These are phyloP conservation scores for Mollisia scopiformis DNA, from an alignment of 2,329 filamentous ascomycete species.

Conservation along the genomic window DNA sequence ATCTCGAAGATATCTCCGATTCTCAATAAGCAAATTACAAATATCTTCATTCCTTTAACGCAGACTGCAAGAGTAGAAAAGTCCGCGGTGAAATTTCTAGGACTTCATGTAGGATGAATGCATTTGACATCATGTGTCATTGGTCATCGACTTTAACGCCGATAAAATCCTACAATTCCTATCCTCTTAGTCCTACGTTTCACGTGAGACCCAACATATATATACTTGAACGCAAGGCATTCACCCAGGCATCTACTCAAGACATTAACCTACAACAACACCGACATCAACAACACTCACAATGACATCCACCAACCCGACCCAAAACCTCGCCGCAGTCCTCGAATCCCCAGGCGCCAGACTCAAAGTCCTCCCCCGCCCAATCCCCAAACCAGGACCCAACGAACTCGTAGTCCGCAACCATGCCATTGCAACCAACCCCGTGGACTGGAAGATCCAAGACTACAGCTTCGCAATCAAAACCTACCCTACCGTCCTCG, in stretches of 20 bases:
- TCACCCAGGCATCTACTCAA: too few relatives aligned
- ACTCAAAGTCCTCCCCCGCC: constrained; percentile 38
- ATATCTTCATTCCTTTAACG: too few relatives aligned
- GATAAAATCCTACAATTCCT: neutral
- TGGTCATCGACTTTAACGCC: neutral
- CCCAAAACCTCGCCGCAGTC: constrained; percentile 22
- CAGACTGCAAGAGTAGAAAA: neutral
- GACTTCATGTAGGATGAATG: too few relatives aligned
- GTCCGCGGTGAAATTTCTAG: neutral
- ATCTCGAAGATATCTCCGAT: too few relatives aligned
- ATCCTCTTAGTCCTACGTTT: too few relatives aligned
- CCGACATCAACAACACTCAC: neutral
- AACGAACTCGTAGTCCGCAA: constrained; percentile 40
- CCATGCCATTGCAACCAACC: constrained; percentile 41
- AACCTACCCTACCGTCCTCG: constrained; percentile 42
- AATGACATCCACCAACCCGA: neutral
- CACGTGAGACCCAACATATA: too few relatives aligned
- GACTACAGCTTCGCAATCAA: constrained; percentile 13
- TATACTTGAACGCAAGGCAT: too few relatives aligned
- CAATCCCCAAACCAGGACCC: constrained; percentile 37
- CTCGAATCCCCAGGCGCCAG: constrained; percentile 34
- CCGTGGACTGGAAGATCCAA: constrained; percentile 43
- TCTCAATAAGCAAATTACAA: too few relatives aligned
- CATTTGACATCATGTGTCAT: neutral
- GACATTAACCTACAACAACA: neutral